Conservation (phyloP, 306 rosid genomes). For the Alnus glutinosa region DNA sequence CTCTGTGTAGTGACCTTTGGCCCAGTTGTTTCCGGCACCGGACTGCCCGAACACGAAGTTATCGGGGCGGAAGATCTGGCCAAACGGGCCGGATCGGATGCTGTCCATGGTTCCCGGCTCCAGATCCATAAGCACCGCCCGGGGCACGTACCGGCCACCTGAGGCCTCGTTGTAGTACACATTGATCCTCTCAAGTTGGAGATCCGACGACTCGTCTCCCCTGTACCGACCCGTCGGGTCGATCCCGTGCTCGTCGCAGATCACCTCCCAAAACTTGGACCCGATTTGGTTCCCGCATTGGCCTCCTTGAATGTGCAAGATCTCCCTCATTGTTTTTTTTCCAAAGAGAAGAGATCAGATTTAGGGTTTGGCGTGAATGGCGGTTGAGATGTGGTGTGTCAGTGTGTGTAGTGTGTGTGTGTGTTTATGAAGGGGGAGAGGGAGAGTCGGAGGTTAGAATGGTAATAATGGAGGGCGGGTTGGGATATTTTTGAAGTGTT, state of each 20-base stretch:
- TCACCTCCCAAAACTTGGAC: constrained; percentile 94
- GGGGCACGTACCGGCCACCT: constrained; percentile 86
- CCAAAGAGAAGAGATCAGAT: neutral
- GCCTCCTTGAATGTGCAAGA: constrained; percentile 87
- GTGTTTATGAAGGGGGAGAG: neutral
- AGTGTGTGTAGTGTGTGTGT: neutral
- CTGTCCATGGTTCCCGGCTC: constrained; percentile 97
- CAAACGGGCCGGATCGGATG: constrained; percentile 90
- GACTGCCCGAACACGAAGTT: constrained; percentile 93
- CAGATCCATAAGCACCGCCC: constrained; percentile 95
- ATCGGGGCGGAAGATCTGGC: constrained; percentile 89
- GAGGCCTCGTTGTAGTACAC: constrained; percentile 91
- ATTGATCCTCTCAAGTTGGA: constrained; percentile 83
- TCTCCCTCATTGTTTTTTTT: constrained; percentile 66
- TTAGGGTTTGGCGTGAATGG: constrained; percentile 13
- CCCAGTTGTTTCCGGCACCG: constrained; percentile 95
- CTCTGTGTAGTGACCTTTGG: constrained; percentile 91
- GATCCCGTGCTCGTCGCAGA: constrained; percentile 89
- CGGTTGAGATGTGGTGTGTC: neutral
- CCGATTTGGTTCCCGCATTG: constrained; percentile 98
- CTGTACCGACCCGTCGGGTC: constrained; percentile 72
- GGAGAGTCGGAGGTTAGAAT: constrained; percentile 46
- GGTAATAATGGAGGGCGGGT: constrained; percentile 65
- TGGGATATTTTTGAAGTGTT: constrained; percentile 43
- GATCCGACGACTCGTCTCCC: constrained; percentile 51